phyloP scores from a whole-genome alignment of 768 basidiomycete genomes.

The Kwoniella mangroviensis region DNA sequence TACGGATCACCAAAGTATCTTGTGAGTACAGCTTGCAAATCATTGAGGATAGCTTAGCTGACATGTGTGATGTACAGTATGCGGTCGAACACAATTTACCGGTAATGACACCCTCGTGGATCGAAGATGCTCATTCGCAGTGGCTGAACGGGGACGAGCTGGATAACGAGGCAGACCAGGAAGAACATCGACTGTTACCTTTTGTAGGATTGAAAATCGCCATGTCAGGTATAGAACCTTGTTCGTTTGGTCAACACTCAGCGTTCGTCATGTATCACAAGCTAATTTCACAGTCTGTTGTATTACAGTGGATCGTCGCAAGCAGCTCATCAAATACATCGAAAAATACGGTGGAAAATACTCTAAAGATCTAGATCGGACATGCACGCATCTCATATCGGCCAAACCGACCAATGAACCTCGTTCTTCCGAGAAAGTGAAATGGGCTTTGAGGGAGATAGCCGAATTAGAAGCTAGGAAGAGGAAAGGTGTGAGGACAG shows the following conservation, averaged over 20 bases:
- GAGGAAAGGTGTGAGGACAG: conserved; percentile 59
- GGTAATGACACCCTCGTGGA: conserved; percentile 78
- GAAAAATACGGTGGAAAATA: conserved; percentile 70
- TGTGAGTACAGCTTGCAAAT: conserved; percentile 60
- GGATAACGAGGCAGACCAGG: conserved; percentile 66
- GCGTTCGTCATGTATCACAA: background rate
- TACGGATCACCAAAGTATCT: conserved; percentile 83
- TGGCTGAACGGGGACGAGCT: conserved; percentile 85
- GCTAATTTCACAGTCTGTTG: background rate
- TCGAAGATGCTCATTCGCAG: conserved; percentile 69
- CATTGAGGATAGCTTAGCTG: conserved; percentile 15
- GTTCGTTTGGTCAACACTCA: conserved; percentile 39
- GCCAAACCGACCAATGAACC: conserved; percentile 64
- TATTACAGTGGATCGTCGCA: conserved; percentile 62
- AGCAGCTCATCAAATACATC: conserved; percentile 69
- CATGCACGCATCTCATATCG: conserved; percentile 81
- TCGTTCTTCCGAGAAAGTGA: conserved; percentile 68
- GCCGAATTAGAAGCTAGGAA: conserved; percentile 26
- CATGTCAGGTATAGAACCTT: conserved; percentile 74
- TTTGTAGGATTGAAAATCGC: conserved; percentile 74
- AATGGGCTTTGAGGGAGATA: conserved; percentile 49
- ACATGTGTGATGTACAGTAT: conserved; percentile 63
- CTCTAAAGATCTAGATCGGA: conserved; percentile 74
- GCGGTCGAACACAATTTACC: conserved; percentile 80
- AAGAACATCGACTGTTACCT: conserved; percentile 69